These are phyloP conservation scores for Solanum virginianum DNA, from an alignment of 257 asterid species.

Conservation along the genomic window DNA sequence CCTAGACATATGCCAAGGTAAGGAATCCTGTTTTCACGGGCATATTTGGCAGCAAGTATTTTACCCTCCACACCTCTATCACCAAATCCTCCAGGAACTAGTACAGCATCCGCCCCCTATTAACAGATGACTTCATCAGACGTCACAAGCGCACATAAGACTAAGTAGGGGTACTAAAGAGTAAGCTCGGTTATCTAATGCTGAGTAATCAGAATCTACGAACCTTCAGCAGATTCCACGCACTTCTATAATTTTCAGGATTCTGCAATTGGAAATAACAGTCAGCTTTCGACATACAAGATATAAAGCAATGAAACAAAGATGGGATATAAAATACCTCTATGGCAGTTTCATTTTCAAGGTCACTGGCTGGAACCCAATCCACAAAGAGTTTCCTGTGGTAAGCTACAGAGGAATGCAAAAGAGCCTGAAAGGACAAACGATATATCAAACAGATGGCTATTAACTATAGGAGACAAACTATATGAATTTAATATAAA, in stretches of 20 bases:
- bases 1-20: slow-evolving; percentile 75
- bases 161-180: neutral
- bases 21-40: slow-evolving; percentile 61
- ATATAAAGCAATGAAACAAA: slow-evolving; percentile 1
- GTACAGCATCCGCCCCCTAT: slow-evolving; percentile 62
- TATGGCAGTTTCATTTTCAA: slow-evolving; percentile 42
- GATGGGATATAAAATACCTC: slow-evolving; percentile 28
- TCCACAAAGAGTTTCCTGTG: slow-evolving; percentile 50
- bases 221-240: slow-evolving; percentile 63
- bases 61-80: slow-evolving; percentile 85
- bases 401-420: slow-evolving; percentile 71
- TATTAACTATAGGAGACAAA: neutral
- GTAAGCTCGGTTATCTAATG: neutral
- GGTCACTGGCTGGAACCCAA: slow-evolving; percentile 83
- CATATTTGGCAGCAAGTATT: slow-evolving; percentile 69
- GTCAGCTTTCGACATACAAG: slow-evolving; percentile 15
- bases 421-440: slow-evolving; percentile 47
- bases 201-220: slow-evolving; percentile 3
- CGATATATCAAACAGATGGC: neutral
- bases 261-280: slow-evolving; percentile 29
- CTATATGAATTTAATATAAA: neutral
- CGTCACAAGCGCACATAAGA: neutral
- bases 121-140: slow-evolving; percentile 6
- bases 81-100: slow-evolving; percentile 87
- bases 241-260: slow-evolving; percentile 39